A percentile compares a stretch with the other conserved stretches of the same genome.
Evolutionary conservation across 202 grass and related monocot genomes (phyloP).

Genomic region (Panicum hallii): DNA sequence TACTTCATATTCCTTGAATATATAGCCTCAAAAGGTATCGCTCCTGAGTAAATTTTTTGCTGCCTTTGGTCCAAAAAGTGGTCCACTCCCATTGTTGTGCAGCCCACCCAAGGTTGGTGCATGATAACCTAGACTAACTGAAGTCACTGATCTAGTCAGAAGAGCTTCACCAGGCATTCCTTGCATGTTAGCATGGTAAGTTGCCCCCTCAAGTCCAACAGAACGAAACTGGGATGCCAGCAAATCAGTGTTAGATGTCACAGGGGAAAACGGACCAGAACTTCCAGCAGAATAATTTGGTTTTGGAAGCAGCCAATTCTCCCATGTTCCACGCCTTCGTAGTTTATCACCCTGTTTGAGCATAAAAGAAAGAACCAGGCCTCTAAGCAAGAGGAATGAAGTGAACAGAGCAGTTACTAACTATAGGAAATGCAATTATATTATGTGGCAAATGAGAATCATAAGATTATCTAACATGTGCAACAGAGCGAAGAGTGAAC

Average conservation of each 20-base stretch:
- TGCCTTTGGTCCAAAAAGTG: slow-evolving; percentile 50
- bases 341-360: slow-evolving; percentile 72
- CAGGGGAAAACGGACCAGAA: slow-evolving; percentile 42
- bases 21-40: slow-evolving; percentile 62
- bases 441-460: slow-evolving; percentile 2
- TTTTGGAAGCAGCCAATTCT: slow-evolving; percentile 71
- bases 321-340: slow-evolving; percentile 69
- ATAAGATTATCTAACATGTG: not conserved
- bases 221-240: slow-evolving; percentile 53
- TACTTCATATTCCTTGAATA: slow-evolving; percentile 27
- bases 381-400: not conserved
- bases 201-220: slow-evolving; percentile 67
- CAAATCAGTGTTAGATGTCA: slow-evolving; percentile 55
- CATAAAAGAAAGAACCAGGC: not conserved
- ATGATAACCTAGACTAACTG: slow-evolving; percentile 59
- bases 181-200: slow-evolving; percentile 51
- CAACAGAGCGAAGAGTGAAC: not conserved
- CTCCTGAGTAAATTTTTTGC: slow-evolving; percentile 61
- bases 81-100: slow-evolving; percentile 45
- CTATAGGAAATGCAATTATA: not conserved
- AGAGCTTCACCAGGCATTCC: slow-evolving; percentile 52
- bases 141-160: slow-evolving; percentile 68
- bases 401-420: not conserved
- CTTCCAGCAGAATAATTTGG: slow-evolving; percentile 43
- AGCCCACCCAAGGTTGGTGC: slow-evolving; percentile 44